Evolutionary conservation across 305 asterid species (phyloP).

Genomic region (Stenogyne calaminthoides): DNA sequence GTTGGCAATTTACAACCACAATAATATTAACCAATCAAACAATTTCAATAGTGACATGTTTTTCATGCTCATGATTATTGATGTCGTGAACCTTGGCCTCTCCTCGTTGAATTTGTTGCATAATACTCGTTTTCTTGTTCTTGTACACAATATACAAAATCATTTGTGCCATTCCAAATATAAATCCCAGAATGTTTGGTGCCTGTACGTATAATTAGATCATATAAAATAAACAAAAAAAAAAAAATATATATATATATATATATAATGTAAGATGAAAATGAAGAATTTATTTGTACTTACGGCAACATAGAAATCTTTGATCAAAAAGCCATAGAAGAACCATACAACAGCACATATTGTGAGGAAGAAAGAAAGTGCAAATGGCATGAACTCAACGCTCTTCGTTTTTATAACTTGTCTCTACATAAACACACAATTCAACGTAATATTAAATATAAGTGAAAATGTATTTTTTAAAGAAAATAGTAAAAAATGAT

Average conservation of each 20-base stretch:
- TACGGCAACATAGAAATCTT: conserved; percentile 73
- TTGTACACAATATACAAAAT: conserved; percentile 39
- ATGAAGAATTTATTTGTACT: conserved; percentile 20
- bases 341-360: conserved; percentile 75
- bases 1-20: background rate
- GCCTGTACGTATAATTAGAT: conserved; percentile 23
- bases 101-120: conserved; percentile 11
- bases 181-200: conserved; percentile 49
- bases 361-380: conserved; percentile 74
- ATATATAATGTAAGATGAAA: background rate
- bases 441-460: background rate
- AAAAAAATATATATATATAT: background rate
- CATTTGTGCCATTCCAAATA: conserved; percentile 44
- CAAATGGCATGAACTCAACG: conserved; percentile 79
- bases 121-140: conserved; percentile 4
- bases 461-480: background rate
- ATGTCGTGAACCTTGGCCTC: conserved; percentile 31
- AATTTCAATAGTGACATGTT: background rate
- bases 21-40: background rate
- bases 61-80: background rate
- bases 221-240: background rate
- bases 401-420: conserved; percentile 69
- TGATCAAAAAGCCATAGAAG: conserved; percentile 63
- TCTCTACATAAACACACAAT: conserved; percentile 40
- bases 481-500: background rate